Evolutionary conservation across 441 rosid genomes (phyloP).

Genomic region (Sinapis alba): DNA sequence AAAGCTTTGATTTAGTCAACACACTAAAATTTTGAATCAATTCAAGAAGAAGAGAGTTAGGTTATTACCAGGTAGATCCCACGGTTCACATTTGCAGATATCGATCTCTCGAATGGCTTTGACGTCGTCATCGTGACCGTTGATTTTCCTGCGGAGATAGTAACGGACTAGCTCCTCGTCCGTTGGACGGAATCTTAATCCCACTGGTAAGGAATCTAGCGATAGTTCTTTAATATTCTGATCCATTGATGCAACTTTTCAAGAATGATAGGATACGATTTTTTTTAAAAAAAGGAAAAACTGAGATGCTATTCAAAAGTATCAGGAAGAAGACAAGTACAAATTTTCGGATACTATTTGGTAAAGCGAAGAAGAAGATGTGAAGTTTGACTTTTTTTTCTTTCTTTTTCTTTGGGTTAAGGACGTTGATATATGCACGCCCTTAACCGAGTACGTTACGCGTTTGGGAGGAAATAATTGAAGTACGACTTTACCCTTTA

Average conservation of each 20-base stretch:
- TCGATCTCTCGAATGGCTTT: constrained; percentile 72
- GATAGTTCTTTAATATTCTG: constrained; percentile 37
- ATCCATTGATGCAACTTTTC: constrained; percentile 31
- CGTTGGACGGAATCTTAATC: constrained; percentile 54
- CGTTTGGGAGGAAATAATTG: neutral
- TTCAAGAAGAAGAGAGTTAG: neutral
- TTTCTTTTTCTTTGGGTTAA: neutral
- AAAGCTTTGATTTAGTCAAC: neutral
- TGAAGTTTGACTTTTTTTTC: constrained; percentile 3
- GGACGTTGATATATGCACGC: neutral
- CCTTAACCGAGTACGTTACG: constrained; percentile 17
- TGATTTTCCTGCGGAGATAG: constrained; percentile 73
- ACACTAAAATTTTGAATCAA: neutral
- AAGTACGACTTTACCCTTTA: constrained; percentile 18
- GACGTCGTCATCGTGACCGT: constrained; percentile 59
- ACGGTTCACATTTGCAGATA: constrained; percentile 87
- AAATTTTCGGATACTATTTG: constrained; percentile 23
- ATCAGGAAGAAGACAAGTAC: constrained; percentile 5
- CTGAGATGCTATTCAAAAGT: constrained; percentile 31
- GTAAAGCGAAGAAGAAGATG: constrained; percentile 39
- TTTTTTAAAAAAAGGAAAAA: no score
- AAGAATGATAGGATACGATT: constrained; percentile 13
- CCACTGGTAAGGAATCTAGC: constrained; percentile 44
- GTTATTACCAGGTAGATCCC: constrained; percentile 80
- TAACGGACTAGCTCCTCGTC: constrained; percentile 51